Conservation (phyloP, 805 yeast genomes). For the Jamesozyma lodderae region DNA sequence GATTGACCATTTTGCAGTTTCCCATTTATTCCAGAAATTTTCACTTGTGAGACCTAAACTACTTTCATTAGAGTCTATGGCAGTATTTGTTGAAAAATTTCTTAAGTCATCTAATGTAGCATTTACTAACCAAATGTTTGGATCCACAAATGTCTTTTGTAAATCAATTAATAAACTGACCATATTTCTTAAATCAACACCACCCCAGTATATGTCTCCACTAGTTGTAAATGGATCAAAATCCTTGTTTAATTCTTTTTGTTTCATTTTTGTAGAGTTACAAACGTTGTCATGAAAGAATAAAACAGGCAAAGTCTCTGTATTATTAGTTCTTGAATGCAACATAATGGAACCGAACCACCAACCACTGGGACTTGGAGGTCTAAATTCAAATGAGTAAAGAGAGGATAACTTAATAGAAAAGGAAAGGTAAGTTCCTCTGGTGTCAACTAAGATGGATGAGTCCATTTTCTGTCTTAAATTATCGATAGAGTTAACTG, state of each 20-base stretch:
- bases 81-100: constrained; percentile 22
- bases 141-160: constrained; percentile 63
- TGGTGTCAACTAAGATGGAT: constrained; percentile 1
- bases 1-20: constrained; percentile 70
- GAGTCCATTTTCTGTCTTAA: constrained; percentile 1
- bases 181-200: constrained; percentile 57
- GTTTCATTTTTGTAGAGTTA: constrained; percentile 60
- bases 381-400: constrained; percentile 74
- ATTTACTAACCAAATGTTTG: constrained; percentile 64
- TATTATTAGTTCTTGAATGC: constrained; percentile 44
- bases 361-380: constrained; percentile 69
- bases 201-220: constrained; percentile 79
- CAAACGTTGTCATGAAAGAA: constrained; percentile 90
- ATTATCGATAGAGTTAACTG: neutral
- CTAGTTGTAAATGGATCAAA: constrained; percentile 66
- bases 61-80: neutral
- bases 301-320: constrained; percentile 65
- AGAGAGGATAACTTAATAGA: constrained; percentile 41
- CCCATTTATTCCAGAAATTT: constrained; percentile 20
- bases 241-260: constrained; percentile 46
- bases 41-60: neutral
- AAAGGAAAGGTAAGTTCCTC: constrained; percentile 4
- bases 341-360: constrained; percentile 86
- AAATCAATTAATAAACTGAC: constrained; percentile 49
- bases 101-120: constrained; percentile 49